Conservation (phyloP, 371 early-diverging fungal species). For the Conidiobolus incongruus region DNA sequence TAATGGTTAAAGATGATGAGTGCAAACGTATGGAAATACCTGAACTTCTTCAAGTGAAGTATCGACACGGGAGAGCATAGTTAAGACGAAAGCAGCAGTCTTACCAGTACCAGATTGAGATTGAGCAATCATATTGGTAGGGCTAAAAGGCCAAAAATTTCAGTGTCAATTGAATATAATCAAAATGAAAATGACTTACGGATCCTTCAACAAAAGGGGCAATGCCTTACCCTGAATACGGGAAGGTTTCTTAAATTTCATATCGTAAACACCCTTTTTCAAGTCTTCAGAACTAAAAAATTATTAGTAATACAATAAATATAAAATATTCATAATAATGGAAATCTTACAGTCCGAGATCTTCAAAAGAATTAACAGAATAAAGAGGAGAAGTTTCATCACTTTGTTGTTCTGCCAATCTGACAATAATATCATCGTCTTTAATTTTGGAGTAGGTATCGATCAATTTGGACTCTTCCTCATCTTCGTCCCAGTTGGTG, state of each 20-base stretch:
- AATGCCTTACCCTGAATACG: conserved; percentile 92
- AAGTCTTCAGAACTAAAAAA: conserved; percentile 19
- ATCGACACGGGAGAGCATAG: conserved; percentile 64
- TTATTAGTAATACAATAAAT: neutral
- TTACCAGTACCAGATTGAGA: conserved; percentile 87
- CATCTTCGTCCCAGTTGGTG: no score
- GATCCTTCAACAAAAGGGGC: conserved; percentile 56
- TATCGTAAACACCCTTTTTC: conserved; percentile 78
- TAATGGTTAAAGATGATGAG: neutral
- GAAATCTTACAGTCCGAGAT: conserved; percentile 33
- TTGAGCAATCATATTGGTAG: conserved; percentile 67
- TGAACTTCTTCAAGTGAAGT: conserved; percentile 17
- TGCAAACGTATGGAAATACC: conserved; percentile 11
- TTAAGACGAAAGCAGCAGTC: conserved; percentile 89
- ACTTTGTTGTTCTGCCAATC: conserved; percentile 50
- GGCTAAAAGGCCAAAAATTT: conserved; percentile 8
- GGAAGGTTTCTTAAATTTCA: conserved; percentile 81
- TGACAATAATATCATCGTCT: conserved; percentile 49
- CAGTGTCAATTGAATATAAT: neutral
- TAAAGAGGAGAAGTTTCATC: conserved; percentile 56
- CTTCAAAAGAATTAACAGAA: conserved; percentile 54
- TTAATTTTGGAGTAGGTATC: no score
- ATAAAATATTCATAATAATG: no score
- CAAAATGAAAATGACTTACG: conserved; percentile 15
- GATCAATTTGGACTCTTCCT: no score